Evolutionary conservation across 2,329 filamentous ascomycete species (phyloP), one percentile per base, ranked within the genome.

Genomic region (Gnomoniopsis sp.): DNA sequence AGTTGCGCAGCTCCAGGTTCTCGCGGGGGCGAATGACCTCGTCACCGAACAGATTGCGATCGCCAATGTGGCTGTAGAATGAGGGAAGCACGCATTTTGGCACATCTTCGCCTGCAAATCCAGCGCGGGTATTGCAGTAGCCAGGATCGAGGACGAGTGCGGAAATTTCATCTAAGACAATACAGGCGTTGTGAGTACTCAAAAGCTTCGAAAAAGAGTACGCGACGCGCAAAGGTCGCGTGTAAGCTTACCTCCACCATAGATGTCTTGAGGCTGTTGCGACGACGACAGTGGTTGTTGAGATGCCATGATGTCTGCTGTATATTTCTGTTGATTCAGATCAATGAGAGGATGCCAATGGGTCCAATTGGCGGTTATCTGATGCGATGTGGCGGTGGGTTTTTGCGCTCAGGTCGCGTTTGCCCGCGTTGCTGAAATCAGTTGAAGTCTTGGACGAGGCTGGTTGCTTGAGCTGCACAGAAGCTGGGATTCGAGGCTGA

Each of bases 31-130:
- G 86, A 69, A 97, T 88, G 65, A 88, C 87, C 74, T 97, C 93
- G 72, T 99, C 96, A 75, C 95, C 95, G 68, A 93, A 98, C 60
- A 95, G 79, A 58, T 86, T 79, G 66, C 76, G 49, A 52, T 82
- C 79, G 63, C 73, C 81, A 56, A 82, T 68, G 69, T 81, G 77
- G 56, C 90, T 93, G 76, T 99, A 99, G 77, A 89, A 91, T 48
- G 92, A 95, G 30, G 93, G 93, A 59, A 96, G 83, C 58, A 98
- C 87, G 33, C 91, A 92, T 79, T 98, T 98, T 66, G 95, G 95
- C 0, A 92, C 89, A 76, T 99, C 95, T 83, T 99, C 96, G 70
- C 96, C 95, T 14, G 96, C 96, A 70, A 98, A 99, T 59, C 95
- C 95, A 61, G 93, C 95, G 75, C 96, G 92, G 44, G 90, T 93